Conservation (phyloP, 2,329 filamentous ascomycete genomes). For the Zymoseptoria ardabiliae region DNA sequence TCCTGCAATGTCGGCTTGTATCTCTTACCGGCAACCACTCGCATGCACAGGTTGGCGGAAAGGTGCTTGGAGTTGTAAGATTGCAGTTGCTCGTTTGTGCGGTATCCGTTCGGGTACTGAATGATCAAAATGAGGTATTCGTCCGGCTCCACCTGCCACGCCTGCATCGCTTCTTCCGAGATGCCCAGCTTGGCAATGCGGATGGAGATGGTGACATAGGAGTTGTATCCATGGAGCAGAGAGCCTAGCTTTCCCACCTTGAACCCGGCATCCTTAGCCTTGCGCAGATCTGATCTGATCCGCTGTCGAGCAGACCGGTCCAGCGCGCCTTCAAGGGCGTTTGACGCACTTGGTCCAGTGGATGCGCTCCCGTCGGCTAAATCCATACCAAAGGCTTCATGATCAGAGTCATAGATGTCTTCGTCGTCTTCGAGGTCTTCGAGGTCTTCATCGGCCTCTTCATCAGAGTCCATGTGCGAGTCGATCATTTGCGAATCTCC, state of each 20-base stretch:
- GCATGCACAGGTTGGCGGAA: slow-evolving; percentile 47
- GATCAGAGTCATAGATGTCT: slow-evolving; percentile 27
- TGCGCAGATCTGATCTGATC: slow-evolving; percentile 48
- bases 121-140: slow-evolving; percentile 72
- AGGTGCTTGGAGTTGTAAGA: slow-evolving; percentile 30
- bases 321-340: not conserved
- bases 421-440: slow-evolving; percentile 32
- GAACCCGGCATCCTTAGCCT: slow-evolving; percentile 59
- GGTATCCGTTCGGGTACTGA: slow-evolving; percentile 56
- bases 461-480: slow-evolving; percentile 26
- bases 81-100: slow-evolving; percentile 48
- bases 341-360: not conserved
- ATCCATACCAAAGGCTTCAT: slow-evolving; percentile 21
- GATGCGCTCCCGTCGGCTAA: not conserved
- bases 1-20: slow-evolving; percentile 62
- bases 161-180: slow-evolving; percentile 64
- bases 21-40: slow-evolving; percentile 60
- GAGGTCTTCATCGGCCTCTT: slow-evolving; percentile 32
- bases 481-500: slow-evolving; percentile 38
- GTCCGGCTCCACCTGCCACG: slow-evolving; percentile 61
- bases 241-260: slow-evolving; percentile 57
- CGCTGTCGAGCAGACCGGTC: slow-evolving; percentile 16
- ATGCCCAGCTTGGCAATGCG: slow-evolving; percentile 64
- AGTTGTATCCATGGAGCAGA: slow-evolving; percentile 40
- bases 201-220: slow-evolving; percentile 60